phyloP scores from a whole-genome alignment of 2,329 filamentous ascomycete genomes.

The Knufia petricola region DNA sequence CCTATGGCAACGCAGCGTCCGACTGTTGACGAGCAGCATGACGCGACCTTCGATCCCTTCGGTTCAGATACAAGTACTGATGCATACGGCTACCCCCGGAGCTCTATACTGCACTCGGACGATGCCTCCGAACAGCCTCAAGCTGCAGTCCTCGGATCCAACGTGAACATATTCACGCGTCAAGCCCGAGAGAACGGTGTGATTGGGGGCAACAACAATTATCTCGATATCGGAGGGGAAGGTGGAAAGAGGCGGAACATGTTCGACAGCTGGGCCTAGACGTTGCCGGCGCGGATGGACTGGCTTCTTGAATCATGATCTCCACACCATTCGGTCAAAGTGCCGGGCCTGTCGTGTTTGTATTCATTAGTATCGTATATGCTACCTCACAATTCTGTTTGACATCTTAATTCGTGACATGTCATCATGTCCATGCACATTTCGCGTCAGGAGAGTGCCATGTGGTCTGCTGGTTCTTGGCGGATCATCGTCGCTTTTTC shows the following conservation, averaged over 20 bases:
- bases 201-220: constrained; percentile 9
- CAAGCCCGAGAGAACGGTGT: constrained; percentile 7
- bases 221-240: neutral
- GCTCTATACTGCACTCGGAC: neutral
- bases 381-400: too few species aligned
- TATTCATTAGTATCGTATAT: too few species aligned
- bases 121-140: neutral
- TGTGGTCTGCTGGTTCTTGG: too few species aligned
- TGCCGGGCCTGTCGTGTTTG: too few species aligned
- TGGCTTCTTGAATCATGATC: too few species aligned
- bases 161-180: constrained; percentile 10
- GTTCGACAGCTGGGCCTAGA: neutral
- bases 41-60: neutral
- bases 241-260: constrained; percentile 8
- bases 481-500: too few species aligned
- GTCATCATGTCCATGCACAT: too few species aligned
- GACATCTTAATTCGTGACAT: too few species aligned
- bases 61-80: neutral
- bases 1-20: neutral
- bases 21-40: neutral
- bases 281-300: neutral
- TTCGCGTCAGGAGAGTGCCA: too few species aligned
- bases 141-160: neutral
- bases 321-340: too few species aligned
- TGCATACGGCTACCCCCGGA: neutral